Percentiles rank a stretch among this genome's conserved stretches.
phyloP scores from a whole-genome alignment of 495 filamentous ascomycete genomes.

The Penicillium coffeae region DNA sequence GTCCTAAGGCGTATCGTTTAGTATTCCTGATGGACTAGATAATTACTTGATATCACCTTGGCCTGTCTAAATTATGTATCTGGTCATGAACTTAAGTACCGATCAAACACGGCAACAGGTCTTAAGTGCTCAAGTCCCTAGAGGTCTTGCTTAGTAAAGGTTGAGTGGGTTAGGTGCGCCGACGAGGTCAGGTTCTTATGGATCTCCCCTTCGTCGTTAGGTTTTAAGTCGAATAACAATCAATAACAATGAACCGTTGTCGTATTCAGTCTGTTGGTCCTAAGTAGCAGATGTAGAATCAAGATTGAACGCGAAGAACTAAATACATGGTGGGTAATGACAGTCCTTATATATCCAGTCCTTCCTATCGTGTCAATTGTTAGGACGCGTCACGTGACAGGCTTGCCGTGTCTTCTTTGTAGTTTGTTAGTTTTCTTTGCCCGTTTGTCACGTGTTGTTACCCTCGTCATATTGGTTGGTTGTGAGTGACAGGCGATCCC shows the following conservation, averaged over 20 bases:
- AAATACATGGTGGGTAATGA: not conserved
- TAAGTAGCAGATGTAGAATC: not conserved
- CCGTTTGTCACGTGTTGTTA: too few relatives aligned
- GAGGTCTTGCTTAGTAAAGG: not conserved
- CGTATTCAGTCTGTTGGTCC: not conserved
- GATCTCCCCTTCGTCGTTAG: not conserved
- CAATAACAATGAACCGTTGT: not conserved
- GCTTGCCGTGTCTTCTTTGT: too few relatives aligned
- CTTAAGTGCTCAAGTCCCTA: not conserved
- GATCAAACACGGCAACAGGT: not conserved
- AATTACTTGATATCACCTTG: too few relatives aligned
- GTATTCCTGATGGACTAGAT: too few relatives aligned
- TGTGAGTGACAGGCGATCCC: too few relatives aligned
- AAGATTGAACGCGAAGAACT: not conserved
- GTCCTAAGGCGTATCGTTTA: too few relatives aligned
- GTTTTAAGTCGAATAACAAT: not conserved
- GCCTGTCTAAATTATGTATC: too few relatives aligned
- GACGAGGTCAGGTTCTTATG: not conserved
- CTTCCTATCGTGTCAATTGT: not conserved
- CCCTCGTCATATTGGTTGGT: too few relatives aligned
- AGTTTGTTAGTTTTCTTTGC: too few relatives aligned
- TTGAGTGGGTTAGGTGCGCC: not conserved
- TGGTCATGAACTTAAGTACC: too few relatives aligned
- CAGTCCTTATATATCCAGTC: not conserved
- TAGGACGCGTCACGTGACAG: not conserved